These are phyloP conservation scores for Castanopsis chinensis DNA, from an alignment of 306 rosid species.

Conservation along the genomic window DNA sequence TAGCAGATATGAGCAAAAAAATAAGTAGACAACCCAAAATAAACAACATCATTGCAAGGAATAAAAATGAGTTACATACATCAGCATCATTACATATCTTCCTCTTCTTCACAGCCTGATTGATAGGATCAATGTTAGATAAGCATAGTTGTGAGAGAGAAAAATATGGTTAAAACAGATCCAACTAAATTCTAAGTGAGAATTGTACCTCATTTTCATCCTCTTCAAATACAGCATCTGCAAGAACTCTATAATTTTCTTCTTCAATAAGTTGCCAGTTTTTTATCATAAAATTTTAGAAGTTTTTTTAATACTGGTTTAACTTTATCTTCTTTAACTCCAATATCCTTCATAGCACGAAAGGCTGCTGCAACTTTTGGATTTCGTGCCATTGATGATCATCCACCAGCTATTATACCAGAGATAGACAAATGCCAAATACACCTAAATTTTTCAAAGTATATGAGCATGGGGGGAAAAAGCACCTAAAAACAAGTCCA, in stretches of 20 bases:
- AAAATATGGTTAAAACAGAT: neutral
- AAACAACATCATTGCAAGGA: conserved; percentile 1
- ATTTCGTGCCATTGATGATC: conserved; percentile 66
- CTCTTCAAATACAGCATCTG: conserved; percentile 82
- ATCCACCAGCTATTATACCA: conserved; percentile 16
- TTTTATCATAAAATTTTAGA: conserved; percentile 63
- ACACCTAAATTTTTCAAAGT: conserved; percentile 11
- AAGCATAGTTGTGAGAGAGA: conserved; percentile 6
- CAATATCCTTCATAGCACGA: conserved; percentile 71
- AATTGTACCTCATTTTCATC: conserved; percentile 59
- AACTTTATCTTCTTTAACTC: conserved; percentile 59
- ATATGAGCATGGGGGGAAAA: conserved; percentile 7
- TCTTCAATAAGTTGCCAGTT: conserved; percentile 91
- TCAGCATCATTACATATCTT: conserved; percentile 28
- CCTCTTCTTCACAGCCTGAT: conserved; percentile 38
- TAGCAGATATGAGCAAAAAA: conserved; percentile 21
- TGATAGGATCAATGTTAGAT: conserved; percentile 20
- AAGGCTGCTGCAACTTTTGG: conserved; percentile 57
- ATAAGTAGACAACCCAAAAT: conserved; percentile 8
- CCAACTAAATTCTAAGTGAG: conserved; percentile 5
- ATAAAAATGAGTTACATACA: conserved; percentile 17
- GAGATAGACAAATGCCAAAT: conserved; percentile 23
- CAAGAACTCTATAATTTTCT: conserved; percentile 83
- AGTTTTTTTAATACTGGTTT: conserved; percentile 79
- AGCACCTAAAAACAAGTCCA: neutral